These are phyloP conservation scores for Pythium periplocum DNA, from an alignment of 352 stramenopile species.

Conservation along the genomic window DNA sequence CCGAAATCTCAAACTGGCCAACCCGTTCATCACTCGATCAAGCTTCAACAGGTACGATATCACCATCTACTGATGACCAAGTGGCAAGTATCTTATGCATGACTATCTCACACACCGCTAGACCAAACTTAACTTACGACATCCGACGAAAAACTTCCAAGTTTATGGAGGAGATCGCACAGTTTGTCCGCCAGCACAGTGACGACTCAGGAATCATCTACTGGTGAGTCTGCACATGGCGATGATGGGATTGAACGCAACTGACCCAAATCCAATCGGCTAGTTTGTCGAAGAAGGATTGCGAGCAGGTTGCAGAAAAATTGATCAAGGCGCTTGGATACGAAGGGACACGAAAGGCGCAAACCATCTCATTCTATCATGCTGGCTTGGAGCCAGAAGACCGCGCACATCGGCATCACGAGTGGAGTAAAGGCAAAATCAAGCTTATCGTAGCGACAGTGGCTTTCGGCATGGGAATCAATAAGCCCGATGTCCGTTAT, in stretches of 20 bases:
- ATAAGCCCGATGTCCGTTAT: conserved; percentile 86
- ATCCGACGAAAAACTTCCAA: conserved; percentile 75
- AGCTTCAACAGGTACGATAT: conserved; percentile 74
- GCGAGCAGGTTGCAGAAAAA: conserved; percentile 75
- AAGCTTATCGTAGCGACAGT: conserved; percentile 87
- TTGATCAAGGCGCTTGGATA: conserved; percentile 76
- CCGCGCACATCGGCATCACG: conserved; percentile 67
- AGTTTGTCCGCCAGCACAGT: conserved; percentile 75
- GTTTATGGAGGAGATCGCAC: conserved; percentile 74
- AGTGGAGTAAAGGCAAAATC: conserved; percentile 89
- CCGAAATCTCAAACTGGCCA: conserved; percentile 61
- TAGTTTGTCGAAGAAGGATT: conserved; percentile 87
- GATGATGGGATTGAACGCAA: conserved; percentile 2
- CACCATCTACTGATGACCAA: no score
- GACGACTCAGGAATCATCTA: conserved; percentile 89
- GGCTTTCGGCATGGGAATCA: conserved; percentile 88
- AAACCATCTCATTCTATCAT: conserved; percentile 82
- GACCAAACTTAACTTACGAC: conserved; percentile 82
- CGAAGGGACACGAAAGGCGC: conserved; percentile 58
- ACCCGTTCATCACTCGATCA: conserved; percentile 75
- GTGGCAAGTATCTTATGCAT: no score
- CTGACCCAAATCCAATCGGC: conserved; percentile 1
- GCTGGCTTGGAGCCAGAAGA: conserved; percentile 71
- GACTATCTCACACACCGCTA: conserved; percentile 7
- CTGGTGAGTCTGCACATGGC: conserved; percentile 35